These are phyloP conservation scores for Linum trigynum DNA, from an alignment of 345 rosid genomes.

Conservation along the genomic window DNA sequence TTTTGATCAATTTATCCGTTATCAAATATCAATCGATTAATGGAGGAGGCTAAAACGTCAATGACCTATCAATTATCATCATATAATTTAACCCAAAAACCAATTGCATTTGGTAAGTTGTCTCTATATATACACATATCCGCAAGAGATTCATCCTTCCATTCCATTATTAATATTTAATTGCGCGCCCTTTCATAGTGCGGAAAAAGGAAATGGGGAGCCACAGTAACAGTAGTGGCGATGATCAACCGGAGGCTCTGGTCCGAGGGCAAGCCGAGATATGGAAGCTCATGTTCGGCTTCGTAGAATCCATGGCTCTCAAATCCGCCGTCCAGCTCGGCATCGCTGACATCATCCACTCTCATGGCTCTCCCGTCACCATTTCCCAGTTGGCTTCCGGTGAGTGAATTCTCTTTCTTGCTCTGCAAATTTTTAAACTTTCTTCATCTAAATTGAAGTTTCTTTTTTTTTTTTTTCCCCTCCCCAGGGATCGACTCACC, in stretches of 20 bases:
- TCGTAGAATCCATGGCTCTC: constrained; percentile 21
- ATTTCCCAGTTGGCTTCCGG: constrained; percentile 21
- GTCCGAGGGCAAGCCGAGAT: constrained; percentile 18
- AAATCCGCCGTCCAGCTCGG: constrained; percentile 27
- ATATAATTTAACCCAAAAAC: background rate
- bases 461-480: background rate
- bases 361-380: constrained; percentile 11
- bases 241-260: background rate
- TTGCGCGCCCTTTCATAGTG: too few species aligned
- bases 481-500: constrained; percentile 7
- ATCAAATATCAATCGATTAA: too few species aligned
- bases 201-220: background rate
- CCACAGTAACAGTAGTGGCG: background rate
- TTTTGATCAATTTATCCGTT: too few species aligned
- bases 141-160: background rate
- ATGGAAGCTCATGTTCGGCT: constrained; percentile 15
- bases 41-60: too few species aligned
- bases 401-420: background rate
- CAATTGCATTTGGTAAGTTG: too few species aligned
- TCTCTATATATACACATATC: background rate
- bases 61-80: background rate
- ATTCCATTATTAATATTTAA: too few species aligned
- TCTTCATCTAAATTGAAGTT: too few species aligned
- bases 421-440: too few species aligned
- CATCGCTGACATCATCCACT: constrained; percentile 24